Evolutionary conservation across 495 filamentous ascomycete genomes (phyloP).

Genomic region (Hypomontagnella submonticulosa): DNA sequence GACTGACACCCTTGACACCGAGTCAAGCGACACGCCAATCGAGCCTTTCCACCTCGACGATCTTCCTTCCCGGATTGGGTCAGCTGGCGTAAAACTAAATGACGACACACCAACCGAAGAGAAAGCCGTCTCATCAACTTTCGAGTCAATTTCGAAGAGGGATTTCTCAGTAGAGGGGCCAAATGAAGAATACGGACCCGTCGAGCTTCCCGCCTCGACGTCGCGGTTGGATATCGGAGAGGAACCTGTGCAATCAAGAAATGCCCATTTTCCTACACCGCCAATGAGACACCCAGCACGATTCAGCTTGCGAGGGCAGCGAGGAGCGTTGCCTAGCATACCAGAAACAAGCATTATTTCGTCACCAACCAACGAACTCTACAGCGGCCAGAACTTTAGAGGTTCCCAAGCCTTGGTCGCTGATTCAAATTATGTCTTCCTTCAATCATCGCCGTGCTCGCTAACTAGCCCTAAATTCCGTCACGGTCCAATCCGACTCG

Average conservation of each 20-base stretch:
- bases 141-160: slow-evolving; percentile 22
- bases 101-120: slow-evolving; percentile 29
- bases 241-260: slow-evolving; percentile 26
- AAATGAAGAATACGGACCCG: slow-evolving; percentile 17
- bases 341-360: slow-evolving; percentile 48
- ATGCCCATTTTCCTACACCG: slow-evolving; percentile 44
- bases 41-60: slow-evolving; percentile 55
- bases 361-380: slow-evolving; percentile 29
- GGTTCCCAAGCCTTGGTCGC: slow-evolving; percentile 38
- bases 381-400: slow-evolving; percentile 29
- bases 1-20: slow-evolving; percentile 45
- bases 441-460: slow-evolving; percentile 56
- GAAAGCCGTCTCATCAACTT: slow-evolving; percentile 8
- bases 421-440: slow-evolving; percentile 52
- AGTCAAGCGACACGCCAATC: slow-evolving; percentile 46
- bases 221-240: slow-evolving; percentile 37
- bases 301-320: slow-evolving; percentile 34
- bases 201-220: slow-evolving; percentile 12
- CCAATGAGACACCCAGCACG: slow-evolving; percentile 45
- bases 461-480: slow-evolving; percentile 54
- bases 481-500: slow-evolving; percentile 61
- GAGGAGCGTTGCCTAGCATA: slow-evolving; percentile 56
- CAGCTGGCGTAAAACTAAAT: slow-evolving; percentile 39
- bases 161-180: slow-evolving; percentile 29
- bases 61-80: slow-evolving; percentile 42